Evolutionary conservation across 352 stramenopile genomes (phyloP).

Genomic region (Blastocystis sp.): DNA sequence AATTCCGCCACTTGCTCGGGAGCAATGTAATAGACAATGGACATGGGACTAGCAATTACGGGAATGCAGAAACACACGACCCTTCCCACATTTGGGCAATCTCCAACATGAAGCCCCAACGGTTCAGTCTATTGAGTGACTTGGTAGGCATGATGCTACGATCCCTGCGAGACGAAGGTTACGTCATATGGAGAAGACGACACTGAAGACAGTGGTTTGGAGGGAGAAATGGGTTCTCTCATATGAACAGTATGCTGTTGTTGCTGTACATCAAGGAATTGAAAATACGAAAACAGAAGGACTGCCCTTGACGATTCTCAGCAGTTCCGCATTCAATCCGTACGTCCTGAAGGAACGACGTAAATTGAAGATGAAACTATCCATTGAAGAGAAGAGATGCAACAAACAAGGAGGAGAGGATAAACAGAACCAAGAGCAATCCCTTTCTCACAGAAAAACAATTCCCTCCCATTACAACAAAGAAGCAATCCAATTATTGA

Average conservation of each 20-base stretch:
- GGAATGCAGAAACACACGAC: background rate
- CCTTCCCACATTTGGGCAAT: constrained; percentile 30
- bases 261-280: background rate
- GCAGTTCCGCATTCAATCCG: background rate
- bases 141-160: background rate
- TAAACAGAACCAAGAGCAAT: background rate
- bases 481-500: background rate
- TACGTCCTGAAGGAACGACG: background rate
- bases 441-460: background rate
- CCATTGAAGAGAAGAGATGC: background rate
- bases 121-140: constrained; percentile 31
- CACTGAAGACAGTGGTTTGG: no score
- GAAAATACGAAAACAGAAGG: background rate
- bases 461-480: background rate
- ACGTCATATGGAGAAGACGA: constrained; percentile 6
- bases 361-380: background rate
- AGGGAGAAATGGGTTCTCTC: no score
- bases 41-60: constrained; percentile 13
- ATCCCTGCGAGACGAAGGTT: constrained; percentile 57
- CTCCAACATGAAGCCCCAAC: constrained; percentile 62
- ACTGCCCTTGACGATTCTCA: background rate
- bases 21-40: constrained; percentile 36
- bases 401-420: background rate
- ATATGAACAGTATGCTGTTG: background rate
- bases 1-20: background rate